phyloP scores from a whole-genome alignment of 2,329 filamentous ascomycete species.

The Colletotrichum zoysiae region DNA sequence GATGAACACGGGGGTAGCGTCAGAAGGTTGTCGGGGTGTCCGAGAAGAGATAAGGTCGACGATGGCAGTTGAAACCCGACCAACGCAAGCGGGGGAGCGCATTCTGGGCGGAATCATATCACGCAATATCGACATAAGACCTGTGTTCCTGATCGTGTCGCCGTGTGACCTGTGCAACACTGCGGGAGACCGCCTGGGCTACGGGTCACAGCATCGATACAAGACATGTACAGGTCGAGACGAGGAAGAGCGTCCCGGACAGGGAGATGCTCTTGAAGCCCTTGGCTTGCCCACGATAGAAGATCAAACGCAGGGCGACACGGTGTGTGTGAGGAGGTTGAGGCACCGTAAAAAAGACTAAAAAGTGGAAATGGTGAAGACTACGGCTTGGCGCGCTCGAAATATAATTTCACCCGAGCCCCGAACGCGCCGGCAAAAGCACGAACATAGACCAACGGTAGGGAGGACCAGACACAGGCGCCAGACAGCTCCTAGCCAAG shows the following conservation, averaged over 20 bases:
- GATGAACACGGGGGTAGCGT: background rate
- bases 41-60: background rate
- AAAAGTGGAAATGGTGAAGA: background rate
- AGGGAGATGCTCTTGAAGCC: background rate
- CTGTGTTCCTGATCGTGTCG: too few relatives aligned
- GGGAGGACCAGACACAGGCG: background rate
- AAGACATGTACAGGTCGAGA: background rate
- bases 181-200: background rate
- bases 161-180: too few relatives aligned
- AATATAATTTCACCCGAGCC: background rate
- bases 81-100: background rate
- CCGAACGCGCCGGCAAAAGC: too few relatives aligned
- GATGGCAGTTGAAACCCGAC: background rate
- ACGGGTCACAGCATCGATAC: background rate
- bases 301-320: background rate
- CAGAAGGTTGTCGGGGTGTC: conserved; percentile 6
- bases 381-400: background rate
- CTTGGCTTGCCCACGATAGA: background rate
- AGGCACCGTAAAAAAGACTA: background rate
- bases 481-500: background rate
- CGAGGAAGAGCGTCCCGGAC: background rate
- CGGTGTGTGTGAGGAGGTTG: too few relatives aligned
- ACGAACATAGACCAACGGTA: too few relatives aligned
- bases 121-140: too few relatives aligned
- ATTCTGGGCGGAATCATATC: too few relatives aligned